These are phyloP conservation scores for Leishmania tropica DNA, from an alignment of 208 protist genomes.

Conservation along the genomic window DNA sequence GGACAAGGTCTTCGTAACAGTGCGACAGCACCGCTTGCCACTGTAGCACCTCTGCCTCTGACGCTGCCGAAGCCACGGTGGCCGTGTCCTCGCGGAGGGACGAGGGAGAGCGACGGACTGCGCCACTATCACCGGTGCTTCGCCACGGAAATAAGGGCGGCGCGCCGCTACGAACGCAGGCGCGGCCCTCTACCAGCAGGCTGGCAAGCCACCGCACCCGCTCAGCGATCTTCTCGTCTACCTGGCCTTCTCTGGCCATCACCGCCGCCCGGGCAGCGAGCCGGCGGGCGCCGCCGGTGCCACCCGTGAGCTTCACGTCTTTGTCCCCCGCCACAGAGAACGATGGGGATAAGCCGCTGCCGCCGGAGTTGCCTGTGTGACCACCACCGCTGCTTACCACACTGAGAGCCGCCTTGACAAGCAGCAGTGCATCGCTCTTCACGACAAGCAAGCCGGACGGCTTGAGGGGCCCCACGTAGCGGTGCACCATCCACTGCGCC, in stretches of 20 bases:
- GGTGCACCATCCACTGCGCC: not conserved
- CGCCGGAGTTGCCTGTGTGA: not conserved
- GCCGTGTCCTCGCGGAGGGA: not conserved
- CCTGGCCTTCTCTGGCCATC: constrained; percentile 23
- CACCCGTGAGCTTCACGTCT: not conserved
- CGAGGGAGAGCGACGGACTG: constrained; percentile 1
- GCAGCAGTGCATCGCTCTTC: constrained; percentile 21
- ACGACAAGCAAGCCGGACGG: constrained; percentile 20
- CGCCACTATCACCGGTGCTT: not conserved
- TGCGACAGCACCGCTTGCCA: constrained; percentile 16
- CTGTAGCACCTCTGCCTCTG: constrained; percentile 11
- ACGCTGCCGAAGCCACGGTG: not conserved
- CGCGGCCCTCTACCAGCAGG: constrained; percentile 27
- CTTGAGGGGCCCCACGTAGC: constrained; percentile 10
- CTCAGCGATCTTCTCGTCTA: constrained; percentile 13
- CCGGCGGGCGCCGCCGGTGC: constrained; percentile 11
- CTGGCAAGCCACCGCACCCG: constrained; percentile 25
- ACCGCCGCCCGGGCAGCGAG: constrained; percentile 27
- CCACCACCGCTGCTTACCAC: constrained; percentile 3
- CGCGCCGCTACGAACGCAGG: not conserved
- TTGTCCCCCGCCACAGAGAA: not conserved
- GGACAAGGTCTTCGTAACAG: constrained; percentile 22
- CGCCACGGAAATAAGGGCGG: not conserved
- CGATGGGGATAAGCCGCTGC: not conserved
- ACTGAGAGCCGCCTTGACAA: constrained; percentile 26